A percentile compares a stretch with the other conserved stretches of the same genome.
Evolutionary conservation across 371 early-diverging fungal species (phyloP).

Genomic region (Nematocida ausubeli): DNA sequence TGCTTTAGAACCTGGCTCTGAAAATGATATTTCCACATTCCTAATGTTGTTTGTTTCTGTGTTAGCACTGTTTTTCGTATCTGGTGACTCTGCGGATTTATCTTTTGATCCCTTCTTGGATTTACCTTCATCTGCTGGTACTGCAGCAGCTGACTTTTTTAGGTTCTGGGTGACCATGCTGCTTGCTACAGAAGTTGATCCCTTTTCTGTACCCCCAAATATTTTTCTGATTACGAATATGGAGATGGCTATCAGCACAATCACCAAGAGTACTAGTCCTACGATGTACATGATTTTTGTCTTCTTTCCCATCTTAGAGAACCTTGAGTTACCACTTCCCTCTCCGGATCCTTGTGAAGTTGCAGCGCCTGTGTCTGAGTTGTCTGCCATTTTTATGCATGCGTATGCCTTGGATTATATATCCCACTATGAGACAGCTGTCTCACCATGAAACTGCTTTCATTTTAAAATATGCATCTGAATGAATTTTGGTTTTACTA

Average conservation of each 20-base stretch:
- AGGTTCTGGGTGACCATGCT: not conserved
- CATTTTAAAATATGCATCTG: not conserved
- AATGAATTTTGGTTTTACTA: not conserved
- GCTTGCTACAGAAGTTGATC: not conserved
- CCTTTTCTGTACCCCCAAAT: not conserved
- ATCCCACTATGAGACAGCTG: slow-evolving; percentile 12
- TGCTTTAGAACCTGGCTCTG: not conserved
- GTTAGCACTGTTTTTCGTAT: not conserved
- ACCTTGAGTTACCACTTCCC: not conserved
- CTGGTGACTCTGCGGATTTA: not conserved
- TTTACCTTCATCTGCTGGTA: not conserved
- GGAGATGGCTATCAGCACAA: not conserved
- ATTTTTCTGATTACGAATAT: not conserved
- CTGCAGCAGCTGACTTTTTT: not conserved
- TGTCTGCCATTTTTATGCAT: slow-evolving; percentile 4
- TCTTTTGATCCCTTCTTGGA: not conserved
- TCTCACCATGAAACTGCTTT: slow-evolving; percentile 8
- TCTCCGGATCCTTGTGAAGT: not conserved
- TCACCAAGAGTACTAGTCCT: not conserved
- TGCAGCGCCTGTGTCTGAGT: not conserved
- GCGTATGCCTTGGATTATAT: not conserved
- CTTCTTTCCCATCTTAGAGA: not conserved
- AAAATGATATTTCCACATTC: not conserved
- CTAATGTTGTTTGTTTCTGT: not conserved
- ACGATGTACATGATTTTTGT: not conserved